phyloP scores from a whole-genome alignment of 23 red algal species.

The Agarophyton chilense region DNA sequence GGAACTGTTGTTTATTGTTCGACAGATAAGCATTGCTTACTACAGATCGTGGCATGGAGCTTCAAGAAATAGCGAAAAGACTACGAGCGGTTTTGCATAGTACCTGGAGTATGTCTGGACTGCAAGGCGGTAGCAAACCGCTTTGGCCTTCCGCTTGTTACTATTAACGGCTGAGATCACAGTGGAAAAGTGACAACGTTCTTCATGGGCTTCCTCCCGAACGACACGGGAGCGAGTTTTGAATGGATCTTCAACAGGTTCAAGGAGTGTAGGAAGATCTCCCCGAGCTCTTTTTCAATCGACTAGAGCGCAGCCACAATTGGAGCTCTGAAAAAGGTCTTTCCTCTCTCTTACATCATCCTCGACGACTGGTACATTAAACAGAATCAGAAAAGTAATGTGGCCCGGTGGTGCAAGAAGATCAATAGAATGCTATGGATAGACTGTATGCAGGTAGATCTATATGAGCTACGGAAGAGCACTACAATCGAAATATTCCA shows the following conservation, averaged over 20 bases:
- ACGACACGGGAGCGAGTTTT: not conserved
- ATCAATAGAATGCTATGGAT: not conserved
- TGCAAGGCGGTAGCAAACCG: no score
- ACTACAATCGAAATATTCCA: not conserved
- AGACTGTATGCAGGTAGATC: not conserved
- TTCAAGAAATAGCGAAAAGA: not conserved
- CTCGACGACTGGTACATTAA: no score
- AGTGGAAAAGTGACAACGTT: no score
- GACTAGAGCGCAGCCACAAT: not conserved
- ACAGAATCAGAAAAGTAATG: not conserved
- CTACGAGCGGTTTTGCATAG: conserved; percentile 9
- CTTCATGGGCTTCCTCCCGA: no score
- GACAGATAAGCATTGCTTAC: not conserved
- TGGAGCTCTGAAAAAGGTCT: no score
- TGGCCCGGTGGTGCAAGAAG: not conserved
- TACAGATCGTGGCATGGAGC: not conserved
- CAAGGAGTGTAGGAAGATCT: not conserved
- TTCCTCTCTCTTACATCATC: no score
- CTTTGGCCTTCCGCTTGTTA: no score
- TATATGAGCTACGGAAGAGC: not conserved
- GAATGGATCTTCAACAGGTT: not conserved
- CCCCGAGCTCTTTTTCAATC: not conserved
- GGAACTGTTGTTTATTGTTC: not conserved
- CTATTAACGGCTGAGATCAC: no score
- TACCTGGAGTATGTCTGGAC: not conserved